A percentile compares a stretch with the other conserved stretches of the same genome.
Conservation (phyloP, 2,329 filamentous ascomycete species). For the Ophiostoma sp. region DNA sequence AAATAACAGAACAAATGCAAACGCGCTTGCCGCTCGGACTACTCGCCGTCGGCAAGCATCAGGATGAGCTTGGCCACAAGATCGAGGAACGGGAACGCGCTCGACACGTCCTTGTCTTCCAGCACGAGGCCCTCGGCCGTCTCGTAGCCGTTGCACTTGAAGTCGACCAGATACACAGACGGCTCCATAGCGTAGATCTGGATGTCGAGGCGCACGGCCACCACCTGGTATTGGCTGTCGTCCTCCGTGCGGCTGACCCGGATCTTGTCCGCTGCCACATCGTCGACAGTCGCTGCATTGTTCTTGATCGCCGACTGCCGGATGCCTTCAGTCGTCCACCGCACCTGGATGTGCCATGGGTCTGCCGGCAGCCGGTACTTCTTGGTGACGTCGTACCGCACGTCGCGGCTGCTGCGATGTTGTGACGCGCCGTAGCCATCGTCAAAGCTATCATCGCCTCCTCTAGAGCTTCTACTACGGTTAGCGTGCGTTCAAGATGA, state of each 20-base stretch:
- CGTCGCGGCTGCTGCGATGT: constrained; percentile 32
- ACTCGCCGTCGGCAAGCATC: constrained; percentile 79
- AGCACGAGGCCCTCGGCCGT: constrained; percentile 64
- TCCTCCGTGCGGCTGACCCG: constrained; percentile 40
- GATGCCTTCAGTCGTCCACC: constrained; percentile 68
- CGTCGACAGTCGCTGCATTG: constrained; percentile 33
- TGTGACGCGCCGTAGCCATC: constrained; percentile 35
- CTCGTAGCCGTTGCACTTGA: constrained; percentile 97
- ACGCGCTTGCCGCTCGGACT: constrained; percentile 23
- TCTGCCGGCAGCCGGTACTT: constrained; percentile 86
- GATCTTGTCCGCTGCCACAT: constrained; percentile 38
- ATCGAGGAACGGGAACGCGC: constrained; percentile 92
- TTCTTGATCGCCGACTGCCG: constrained; percentile 35
- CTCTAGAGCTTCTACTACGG: neutral
- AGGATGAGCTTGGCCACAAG: constrained; percentile 89
- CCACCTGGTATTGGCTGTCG: constrained; percentile 55
- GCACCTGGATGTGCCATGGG: constrained; percentile 88
- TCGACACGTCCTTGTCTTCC: constrained; percentile 91
- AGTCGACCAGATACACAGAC: constrained; percentile 92
- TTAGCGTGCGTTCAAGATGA: too few relatives aligned
- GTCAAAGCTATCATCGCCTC: constrained; percentile 29
- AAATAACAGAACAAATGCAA: neutral
- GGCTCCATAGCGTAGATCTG: constrained; percentile 93
- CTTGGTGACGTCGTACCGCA: constrained; percentile 46
- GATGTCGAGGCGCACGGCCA: constrained; percentile 93